These are phyloP conservation scores for Cyberlindnera veronae DNA, from an alignment of 805 yeast species.

Conservation along the genomic window DNA sequence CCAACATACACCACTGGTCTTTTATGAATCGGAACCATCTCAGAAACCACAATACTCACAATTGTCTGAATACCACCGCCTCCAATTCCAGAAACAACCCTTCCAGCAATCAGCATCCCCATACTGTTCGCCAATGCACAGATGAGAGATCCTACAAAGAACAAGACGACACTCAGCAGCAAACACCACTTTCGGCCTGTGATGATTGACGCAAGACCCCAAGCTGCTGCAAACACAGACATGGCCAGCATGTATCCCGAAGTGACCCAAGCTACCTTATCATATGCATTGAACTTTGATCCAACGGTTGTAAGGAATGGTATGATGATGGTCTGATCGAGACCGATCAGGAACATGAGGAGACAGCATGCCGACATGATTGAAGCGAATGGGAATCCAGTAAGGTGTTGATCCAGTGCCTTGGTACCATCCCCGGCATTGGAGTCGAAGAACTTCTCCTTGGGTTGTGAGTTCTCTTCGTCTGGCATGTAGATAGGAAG, in stretches of 20 bases:
- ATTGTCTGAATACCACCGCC: constrained; percentile 64
- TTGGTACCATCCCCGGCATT: constrained; percentile 26
- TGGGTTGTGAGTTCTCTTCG: no score
- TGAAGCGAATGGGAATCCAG: constrained; percentile 10
- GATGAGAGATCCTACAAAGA: constrained; percentile 60
- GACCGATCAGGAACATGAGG: constrained; percentile 35
- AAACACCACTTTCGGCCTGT: constrained; percentile 53
- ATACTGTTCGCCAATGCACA: constrained; percentile 52
- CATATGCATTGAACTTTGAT: constrained; percentile 44
- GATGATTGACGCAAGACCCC: constrained; percentile 54
- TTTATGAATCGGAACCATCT: constrained; percentile 36
- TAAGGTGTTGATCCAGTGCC: constrained; percentile 16
- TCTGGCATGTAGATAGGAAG: no score
- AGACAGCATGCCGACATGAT: constrained; percentile 22
- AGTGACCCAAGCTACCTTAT: constrained; percentile 55
- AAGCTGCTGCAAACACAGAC: constrained; percentile 50
- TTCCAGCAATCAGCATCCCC: constrained; percentile 63
- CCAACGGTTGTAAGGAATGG: constrained; percentile 45
- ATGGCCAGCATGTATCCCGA: constrained; percentile 52
- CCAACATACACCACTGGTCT: constrained; percentile 21
- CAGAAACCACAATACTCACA: constrained; percentile 54
- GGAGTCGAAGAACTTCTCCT: constrained; percentile 17
- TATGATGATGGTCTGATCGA: constrained; percentile 55
- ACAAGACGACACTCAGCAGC: constrained; percentile 44
- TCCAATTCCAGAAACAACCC: constrained; percentile 69